Conservation (phyloP, 495 filamentous ascomycete species). For the Lindgomyces ingoldianus region DNA sequence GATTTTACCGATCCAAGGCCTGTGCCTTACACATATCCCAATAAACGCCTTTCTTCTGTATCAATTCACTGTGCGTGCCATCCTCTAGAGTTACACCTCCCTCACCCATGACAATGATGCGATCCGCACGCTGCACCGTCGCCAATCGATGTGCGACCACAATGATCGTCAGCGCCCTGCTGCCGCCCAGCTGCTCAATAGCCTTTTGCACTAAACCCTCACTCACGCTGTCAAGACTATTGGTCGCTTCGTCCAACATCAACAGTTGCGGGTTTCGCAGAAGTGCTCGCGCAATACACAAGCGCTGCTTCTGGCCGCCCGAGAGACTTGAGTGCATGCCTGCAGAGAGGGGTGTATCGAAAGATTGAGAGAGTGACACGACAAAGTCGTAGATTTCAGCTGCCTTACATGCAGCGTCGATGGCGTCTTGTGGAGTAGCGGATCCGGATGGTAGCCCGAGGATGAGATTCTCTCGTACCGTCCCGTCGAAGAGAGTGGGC, state of each 20-base stretch:
- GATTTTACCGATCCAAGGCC: constrained; percentile 5
- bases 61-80: constrained; percentile 2
- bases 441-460: constrained; percentile 56
- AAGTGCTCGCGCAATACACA: constrained; percentile 15
- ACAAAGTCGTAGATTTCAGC: constrained; percentile 94
- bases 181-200: constrained; percentile 8
- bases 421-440: constrained; percentile 61
- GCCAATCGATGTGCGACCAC: constrained; percentile 16
- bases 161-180: constrained; percentile 7
- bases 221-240: constrained; percentile 11
- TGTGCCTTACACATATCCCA: constrained; percentile 13
- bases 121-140: constrained; percentile 16
- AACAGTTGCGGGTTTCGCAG: constrained; percentile 3
- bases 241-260: constrained; percentile 9
- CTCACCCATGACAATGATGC: constrained; percentile 15
- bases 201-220: constrained; percentile 12
- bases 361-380: constrained; percentile 34
- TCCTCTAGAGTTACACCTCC: constrained; percentile 9
- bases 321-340: constrained; percentile 36
- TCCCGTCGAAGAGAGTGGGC: constrained; percentile 81
- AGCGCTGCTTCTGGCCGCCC: constrained; percentile 39
- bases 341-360: constrained; percentile 29
- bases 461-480: constrained; percentile 73
- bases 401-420: constrained; percentile 75
- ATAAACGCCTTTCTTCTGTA: constrained; percentile 8